phyloP scores from a whole-genome alignment of 768 basidiomycete genomes.

The Sistotremastrum suecicum region DNA sequence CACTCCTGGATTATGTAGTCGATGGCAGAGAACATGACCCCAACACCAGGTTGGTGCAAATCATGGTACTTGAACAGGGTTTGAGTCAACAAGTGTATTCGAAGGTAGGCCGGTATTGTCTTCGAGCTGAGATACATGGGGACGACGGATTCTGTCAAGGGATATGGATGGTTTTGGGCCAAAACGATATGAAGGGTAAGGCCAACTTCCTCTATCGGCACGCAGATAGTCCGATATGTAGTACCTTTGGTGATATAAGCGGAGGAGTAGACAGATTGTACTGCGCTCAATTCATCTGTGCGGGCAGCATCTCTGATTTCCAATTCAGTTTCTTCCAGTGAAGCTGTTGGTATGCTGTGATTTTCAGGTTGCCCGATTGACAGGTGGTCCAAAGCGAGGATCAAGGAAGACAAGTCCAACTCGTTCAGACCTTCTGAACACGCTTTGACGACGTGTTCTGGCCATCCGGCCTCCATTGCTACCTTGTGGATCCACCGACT shows the following conservation, averaged over 20 bases:
- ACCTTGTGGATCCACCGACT: conserved; percentile 72
- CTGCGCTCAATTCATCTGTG: conserved; percentile 24
- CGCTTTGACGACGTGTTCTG: conserved; percentile 50
- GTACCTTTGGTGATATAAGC: conserved; percentile 22
- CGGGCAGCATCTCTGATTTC: conserved; percentile 9
- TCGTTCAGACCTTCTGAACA: conserved; percentile 22
- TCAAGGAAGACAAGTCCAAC: conserved; percentile 39
- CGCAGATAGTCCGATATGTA: too few species aligned
- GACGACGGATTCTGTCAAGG: conserved; percentile 35
- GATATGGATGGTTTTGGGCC: conserved; percentile 28
- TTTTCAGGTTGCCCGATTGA: conserved; percentile 32
- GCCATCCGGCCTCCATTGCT: conserved; percentile 76
- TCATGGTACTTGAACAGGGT: conserved; percentile 43
- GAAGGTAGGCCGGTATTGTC: conserved; percentile 63
- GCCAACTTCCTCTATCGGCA: conserved; percentile 27
- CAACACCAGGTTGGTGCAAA: conserved; percentile 52
- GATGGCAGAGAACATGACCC: conserved; percentile 58
- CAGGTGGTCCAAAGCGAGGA: conserved; percentile 37
- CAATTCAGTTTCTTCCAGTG: conserved; percentile 34
- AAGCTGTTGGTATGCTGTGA: conserved; percentile 7
- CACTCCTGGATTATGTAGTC: conserved; percentile 59
- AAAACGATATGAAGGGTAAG: conserved; percentile 55
- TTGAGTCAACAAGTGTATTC: conserved; percentile 62
- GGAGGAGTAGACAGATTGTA: conserved; percentile 27
- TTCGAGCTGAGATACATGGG: conserved; percentile 66